Conservation (phyloP, 345 rosid genomes). For the Linum trigynum region DNA sequence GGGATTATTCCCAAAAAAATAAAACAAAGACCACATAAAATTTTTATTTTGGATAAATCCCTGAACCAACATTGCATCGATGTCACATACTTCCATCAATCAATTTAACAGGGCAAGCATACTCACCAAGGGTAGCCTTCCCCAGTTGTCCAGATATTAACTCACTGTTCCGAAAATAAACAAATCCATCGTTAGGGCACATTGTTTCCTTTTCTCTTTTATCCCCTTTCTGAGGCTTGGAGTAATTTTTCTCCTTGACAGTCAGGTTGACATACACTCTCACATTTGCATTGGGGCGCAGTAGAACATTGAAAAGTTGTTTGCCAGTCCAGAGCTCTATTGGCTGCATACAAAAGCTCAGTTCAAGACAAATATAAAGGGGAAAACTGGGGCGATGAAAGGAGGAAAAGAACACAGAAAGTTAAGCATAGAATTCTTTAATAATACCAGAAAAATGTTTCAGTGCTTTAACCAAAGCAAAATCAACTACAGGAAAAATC, state of each 20-base stretch:
- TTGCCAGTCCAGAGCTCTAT: constrained; percentile 99
- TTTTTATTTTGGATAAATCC: no score
- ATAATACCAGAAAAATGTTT: background rate
- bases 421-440: background rate
- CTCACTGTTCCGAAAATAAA: constrained; percentile 89
- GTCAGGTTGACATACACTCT: constrained; percentile 69
- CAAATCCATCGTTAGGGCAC: constrained; percentile 93
- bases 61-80: no score
- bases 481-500: background rate
- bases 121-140: constrained; percentile 87
- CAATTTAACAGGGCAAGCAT: background rate
- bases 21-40: no score
- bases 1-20: no score
- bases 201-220: constrained; percentile 64
- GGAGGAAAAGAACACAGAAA: background rate
- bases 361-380: constrained; percentile 12
- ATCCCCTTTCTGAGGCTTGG: constrained; percentile 39
- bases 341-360: constrained; percentile 50
- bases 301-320: constrained; percentile 70
- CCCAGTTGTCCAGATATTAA: constrained; percentile 91
- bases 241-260: constrained; percentile 74
- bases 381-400: background rate
- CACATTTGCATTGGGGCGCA: constrained; percentile 73
- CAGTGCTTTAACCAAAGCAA: background rate
- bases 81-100: no score